Percentiles rank a stretch among this genome's conserved stretches.
Evolutionary conservation across 2,329 filamentous ascomycete species (phyloP).

Genomic region (Calonectria hawksworthii): DNA sequence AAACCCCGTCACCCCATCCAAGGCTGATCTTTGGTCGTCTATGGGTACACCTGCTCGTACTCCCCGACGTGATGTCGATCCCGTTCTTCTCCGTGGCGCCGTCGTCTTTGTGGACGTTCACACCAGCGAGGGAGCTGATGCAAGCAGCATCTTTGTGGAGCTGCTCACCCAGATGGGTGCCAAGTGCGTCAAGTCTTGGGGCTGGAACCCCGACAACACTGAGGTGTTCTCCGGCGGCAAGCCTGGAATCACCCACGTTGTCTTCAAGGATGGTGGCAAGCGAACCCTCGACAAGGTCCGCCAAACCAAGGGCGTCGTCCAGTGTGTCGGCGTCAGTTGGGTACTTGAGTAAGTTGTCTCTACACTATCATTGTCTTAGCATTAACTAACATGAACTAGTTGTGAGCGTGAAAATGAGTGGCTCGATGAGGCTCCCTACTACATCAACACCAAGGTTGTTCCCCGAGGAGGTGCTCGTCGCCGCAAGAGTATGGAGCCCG

Average conservation of each 20-base stretch:
- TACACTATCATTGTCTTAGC: neutral
- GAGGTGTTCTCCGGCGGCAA: slow-evolving; percentile 60
- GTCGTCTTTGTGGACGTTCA: slow-evolving; percentile 88
- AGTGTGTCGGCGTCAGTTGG: slow-evolving; percentile 91
- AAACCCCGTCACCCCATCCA: slow-evolving; percentile 57
- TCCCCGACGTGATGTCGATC: slow-evolving; percentile 66
- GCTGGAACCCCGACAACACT: slow-evolving; percentile 72
- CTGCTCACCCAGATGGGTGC: slow-evolving; percentile 87
- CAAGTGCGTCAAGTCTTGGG: slow-evolving; percentile 81
- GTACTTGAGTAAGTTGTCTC: slow-evolving; percentile 79
- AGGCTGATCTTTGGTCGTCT: slow-evolving; percentile 67
- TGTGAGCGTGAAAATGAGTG: slow-evolving; percentile 83
- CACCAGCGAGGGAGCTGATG: slow-evolving; percentile 84
- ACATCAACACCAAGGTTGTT: slow-evolving; percentile 75
- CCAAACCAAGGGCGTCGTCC: slow-evolving; percentile 79
- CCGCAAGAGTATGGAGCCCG: slow-evolving; percentile 86
- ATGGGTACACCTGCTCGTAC: slow-evolving; percentile 70
- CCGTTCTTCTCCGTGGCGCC: slow-evolving; percentile 74
- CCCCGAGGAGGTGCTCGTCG: slow-evolving; percentile 80
- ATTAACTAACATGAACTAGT: slow-evolving; percentile 58
- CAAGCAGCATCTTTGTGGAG: slow-evolving; percentile 84
- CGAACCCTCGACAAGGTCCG: slow-evolving; percentile 86
- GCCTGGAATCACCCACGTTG: slow-evolving; percentile 87
- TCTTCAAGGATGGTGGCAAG: slow-evolving; percentile 89
- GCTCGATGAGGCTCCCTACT: slow-evolving; percentile 80